Evolutionary conservation across 1,139 yeast species (phyloP), one percentile per base, ranked within the genome.

Genomic region (Yamadazyma aaseri): DNA sequence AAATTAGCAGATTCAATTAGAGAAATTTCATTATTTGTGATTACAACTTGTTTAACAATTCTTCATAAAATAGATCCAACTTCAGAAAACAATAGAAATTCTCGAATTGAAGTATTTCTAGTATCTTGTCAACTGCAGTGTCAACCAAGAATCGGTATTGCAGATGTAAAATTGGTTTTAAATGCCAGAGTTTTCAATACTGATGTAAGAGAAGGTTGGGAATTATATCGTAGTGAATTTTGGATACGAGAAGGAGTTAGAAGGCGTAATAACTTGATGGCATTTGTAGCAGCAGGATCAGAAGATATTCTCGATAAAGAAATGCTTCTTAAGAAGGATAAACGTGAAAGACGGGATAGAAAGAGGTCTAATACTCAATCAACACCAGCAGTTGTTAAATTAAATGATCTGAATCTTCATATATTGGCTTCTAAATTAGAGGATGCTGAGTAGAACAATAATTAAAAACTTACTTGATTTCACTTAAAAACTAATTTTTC

Each of bases 181-280:
- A 83, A 84, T 40, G 85, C 97, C 1, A 68, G 96, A 35, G 81
- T 81, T 1, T 92, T 90, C 57, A 78, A 79, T 41, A 79, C 92
- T 0, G 94, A 86, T 37, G 78, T 86, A 3, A 71, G 96, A 45
- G 97, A 90, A 55, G 94, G 90, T 9, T 92, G 98, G 98, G 98
- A 92, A 51, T 60, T 87, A 30, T 92, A 90, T 51, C 65, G 98
- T 39, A 86, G 86, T 49, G 97, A 90, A 55, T 92, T 89, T 53
- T 92, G 97, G 97, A 78, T 80, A 20, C 73, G 84, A 47, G 97
- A 89, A 55, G 84, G 89, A 1, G 78, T 81, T 5, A 72, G 95
- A 47, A 65, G 90, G 46, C 65, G 87, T 27, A 65, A 66, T 32
- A 57, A 60, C 26, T 56, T 72, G 49, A 47, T 70, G 44, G 60